Conservation (phyloP, 495 filamentous ascomycete species). For the Glonium stellatum region DNA sequence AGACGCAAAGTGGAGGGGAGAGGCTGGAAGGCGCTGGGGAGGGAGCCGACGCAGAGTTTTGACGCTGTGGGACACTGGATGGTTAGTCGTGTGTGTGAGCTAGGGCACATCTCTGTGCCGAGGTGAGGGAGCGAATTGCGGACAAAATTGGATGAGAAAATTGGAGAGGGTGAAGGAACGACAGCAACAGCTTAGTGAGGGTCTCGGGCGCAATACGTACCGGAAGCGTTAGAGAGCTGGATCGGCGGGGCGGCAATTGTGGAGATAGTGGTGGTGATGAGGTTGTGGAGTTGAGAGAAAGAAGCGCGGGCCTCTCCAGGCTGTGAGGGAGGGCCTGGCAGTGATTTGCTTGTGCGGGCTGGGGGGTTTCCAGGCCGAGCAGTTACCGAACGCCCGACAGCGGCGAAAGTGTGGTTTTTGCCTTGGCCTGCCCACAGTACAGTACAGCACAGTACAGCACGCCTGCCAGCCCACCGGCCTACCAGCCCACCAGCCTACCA, state of each 20-base stretch:
- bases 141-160: too few relatives aligned
- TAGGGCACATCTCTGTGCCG: not conserved
- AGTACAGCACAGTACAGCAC: too few relatives aligned
- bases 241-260: not conserved
- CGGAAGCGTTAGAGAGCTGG: not conserved
- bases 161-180: too few relatives aligned
- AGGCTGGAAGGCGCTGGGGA: not conserved
- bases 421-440: too few relatives aligned
- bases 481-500: too few relatives aligned
- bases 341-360: not conserved
- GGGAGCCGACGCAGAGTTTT: not conserved
- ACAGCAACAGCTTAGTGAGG: too few relatives aligned
- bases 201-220: too few relatives aligned
- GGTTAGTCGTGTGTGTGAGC: not conserved
- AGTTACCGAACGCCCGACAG: not conserved
- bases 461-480: too few relatives aligned
- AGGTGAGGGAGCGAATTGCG: not conserved
- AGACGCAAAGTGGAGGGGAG: not conserved
- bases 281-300: not conserved
- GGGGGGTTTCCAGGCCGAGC: not conserved
- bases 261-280: not conserved
- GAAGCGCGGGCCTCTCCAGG: not conserved
- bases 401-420: not conserved
- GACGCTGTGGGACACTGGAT: conserved; percentile 4
- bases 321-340: not conserved